Conservation (phyloP, 2,329 filamentous ascomycete species). For the Penicillium sp. region DNA sequence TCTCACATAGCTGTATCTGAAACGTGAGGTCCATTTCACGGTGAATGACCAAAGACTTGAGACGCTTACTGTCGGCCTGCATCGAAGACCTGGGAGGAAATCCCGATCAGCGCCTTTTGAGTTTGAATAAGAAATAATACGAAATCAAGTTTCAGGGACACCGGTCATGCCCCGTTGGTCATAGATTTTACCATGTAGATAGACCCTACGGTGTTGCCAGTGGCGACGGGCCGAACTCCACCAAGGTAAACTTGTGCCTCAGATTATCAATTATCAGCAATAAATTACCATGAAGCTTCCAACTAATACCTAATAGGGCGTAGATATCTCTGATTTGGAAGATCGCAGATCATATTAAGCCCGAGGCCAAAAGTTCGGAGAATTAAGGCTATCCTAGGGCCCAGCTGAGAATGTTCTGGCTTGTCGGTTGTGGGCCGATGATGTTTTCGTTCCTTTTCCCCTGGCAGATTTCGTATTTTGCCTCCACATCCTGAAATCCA, state of each 20-base stretch:
- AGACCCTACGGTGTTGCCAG: background rate
- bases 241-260: background rate
- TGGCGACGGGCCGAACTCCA: background rate
- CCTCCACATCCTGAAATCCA: background rate
- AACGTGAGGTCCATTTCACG: background rate
- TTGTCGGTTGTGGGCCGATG: background rate
- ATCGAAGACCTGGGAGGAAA: background rate
- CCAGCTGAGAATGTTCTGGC: background rate
- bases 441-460: background rate
- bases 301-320: background rate
- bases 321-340: background rate
- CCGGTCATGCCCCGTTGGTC: background rate
- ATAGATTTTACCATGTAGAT: background rate
- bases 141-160: background rate
- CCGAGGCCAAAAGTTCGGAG: background rate
- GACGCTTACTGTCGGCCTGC: background rate
- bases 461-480: background rate
- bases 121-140: too few species aligned
- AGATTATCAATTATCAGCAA: background rate
- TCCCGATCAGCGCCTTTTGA: background rate
- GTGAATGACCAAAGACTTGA: background rate
- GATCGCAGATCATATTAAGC: background rate
- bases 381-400: background rate
- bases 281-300: background rate
- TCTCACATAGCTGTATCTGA: background rate